Evolutionary conservation across 140 eudicot genomes (phyloP), one percentile per base, ranked within the genome.

Genomic region (Cichorium intybus): DNA sequence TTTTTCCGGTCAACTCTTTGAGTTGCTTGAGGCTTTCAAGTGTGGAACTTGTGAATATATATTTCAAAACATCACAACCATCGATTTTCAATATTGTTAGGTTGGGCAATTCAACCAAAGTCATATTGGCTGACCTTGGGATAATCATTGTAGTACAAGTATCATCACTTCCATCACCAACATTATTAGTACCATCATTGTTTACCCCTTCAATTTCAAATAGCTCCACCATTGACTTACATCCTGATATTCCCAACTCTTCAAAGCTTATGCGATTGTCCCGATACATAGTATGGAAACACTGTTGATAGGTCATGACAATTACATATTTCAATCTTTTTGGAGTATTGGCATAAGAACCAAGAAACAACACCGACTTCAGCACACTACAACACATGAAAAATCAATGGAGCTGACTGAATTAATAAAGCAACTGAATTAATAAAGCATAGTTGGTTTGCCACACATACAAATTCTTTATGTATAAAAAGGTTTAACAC

Each of bases 21-120:
- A n/a, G n/a, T n/a, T n/a, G n/a, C n/a, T n/a, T n/a, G n/a, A n/a
- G n/a, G n/a, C n/a, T n/a, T n/a, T n/a, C n/a, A n/a, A n/a, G n/a
- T n/a, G n/a, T n/a, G n/a, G n/a, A n/a, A n/a, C n/a, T n/a, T n/a
- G n/a, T n/a, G n/a, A n/a, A n/a, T n/a, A n/a, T n/a, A n/a, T n/a
- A n/a, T n/a, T n/a, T n/a, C n/a, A n/a, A n/a, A n/a, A n/a, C n/a
- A n/a, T n/a, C n/a, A n/a, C n/a, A n/a, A n/a, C n/a, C n/a, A n/a
- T n/a, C n/a, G n/a, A n/a, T n/a, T n/a, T n/a, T n/a, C n/a, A n/a
- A n/a, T n/a, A n/a, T n/a, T n/a, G n/a, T n/a, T n/a, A n/a, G n/a
- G n/a, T n/a, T 64, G 69, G 58, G 14, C 18, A 64, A 54, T 64
- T 48, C 31, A 49, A 54, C 59, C 7, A 8, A 11, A 28, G 47